Evolutionary conservation across 108 stramenopile species (phyloP).

Genomic region (Fragilaria crotonensis): DNA sequence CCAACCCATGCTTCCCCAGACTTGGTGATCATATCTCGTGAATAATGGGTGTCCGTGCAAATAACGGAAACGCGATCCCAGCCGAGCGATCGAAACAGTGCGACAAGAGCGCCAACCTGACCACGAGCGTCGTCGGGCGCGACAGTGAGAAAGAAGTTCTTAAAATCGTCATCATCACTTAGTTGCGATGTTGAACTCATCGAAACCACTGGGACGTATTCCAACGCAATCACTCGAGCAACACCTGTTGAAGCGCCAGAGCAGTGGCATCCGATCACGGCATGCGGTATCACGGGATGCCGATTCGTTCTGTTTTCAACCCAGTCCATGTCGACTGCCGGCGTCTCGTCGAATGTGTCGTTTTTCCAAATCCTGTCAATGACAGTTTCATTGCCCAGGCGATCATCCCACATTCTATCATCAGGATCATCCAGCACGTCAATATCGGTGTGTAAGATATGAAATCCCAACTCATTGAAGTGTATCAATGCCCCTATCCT

Average conservation of each 20-base stretch:
- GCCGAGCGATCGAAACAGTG: background rate
- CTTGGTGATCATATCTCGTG: constrained; percentile 1
- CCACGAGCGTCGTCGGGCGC: constrained; percentile 10
- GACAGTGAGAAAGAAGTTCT: constrained; percentile 4
- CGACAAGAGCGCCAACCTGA: constrained; percentile 6
- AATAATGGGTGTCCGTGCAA: constrained; percentile 9
- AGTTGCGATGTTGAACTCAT: constrained; percentile 1
- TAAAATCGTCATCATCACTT: constrained; percentile 3
- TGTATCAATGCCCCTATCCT: no score
- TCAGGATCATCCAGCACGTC: background rate
- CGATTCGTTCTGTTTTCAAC: background rate
- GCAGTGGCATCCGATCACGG: constrained; percentile 6
- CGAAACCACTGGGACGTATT: constrained; percentile 3
- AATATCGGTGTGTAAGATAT: no score
- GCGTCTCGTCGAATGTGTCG: background rate
- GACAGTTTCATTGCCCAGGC: background rate
- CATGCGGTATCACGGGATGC: background rate
- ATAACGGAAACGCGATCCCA: constrained; percentile 10
- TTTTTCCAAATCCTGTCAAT: background rate
- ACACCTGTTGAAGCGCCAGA: constrained; percentile 3
- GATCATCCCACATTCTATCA: background rate
- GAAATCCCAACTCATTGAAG: no score
- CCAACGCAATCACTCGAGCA: constrained; percentile 3
- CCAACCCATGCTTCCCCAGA: background rate
- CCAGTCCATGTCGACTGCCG: background rate